Base-by-base conservation (phyloP, 257 asterid species). In the Rehmannia glutinosa region DNA sequence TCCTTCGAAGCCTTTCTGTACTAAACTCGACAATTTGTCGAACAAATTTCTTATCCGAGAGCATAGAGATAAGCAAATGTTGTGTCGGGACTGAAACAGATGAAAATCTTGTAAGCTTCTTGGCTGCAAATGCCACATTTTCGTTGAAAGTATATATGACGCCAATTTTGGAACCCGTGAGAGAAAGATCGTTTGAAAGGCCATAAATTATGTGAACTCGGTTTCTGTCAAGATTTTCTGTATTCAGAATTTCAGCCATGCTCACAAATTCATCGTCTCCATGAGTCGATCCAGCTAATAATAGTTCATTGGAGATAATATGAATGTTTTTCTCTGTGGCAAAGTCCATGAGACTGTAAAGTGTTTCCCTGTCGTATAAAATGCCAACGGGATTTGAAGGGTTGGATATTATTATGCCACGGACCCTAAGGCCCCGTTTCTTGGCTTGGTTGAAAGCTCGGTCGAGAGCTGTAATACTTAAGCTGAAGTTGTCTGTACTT, bases 351-450 rank as follows among this genome's bases (percentile, higher is more conserved):
- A 86, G 83, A 73, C 66, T 50, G 69, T 55, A 78, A 20, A 86
- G 83, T 8, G 74, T 74, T 50, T 86, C 88, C 15, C 84, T 73
- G 66, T 45, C 52, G 72, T 78, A 75, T 15, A 84, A 39, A 60
- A 73, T 76, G 10, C 94, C 94, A 25, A 84, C 88, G 1, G 89
- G 92, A 61, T 84, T 80, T 3, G 88, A 82, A 59, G 94, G 94
- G 77, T 84, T 84, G 0, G 91, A 82, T 8, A 86, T 70, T 38
- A 86, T 78, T 53, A 86, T 70, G 38, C 90, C 94, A 55, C 88
- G 85, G 57, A 86, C 85, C 71, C 49, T 82, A 43, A 86, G 76
- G 17, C 90, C 86, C 1, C 90, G 86, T 73, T 86, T 86, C 73
- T 81, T 86, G n/a, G 88, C 85, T 64, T 82, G 87, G 76, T 73